These are phyloP conservation scores for Polyplosphaeria fusca DNA, from an alignment of 495 filamentous ascomycete species.

Conservation along the genomic window DNA sequence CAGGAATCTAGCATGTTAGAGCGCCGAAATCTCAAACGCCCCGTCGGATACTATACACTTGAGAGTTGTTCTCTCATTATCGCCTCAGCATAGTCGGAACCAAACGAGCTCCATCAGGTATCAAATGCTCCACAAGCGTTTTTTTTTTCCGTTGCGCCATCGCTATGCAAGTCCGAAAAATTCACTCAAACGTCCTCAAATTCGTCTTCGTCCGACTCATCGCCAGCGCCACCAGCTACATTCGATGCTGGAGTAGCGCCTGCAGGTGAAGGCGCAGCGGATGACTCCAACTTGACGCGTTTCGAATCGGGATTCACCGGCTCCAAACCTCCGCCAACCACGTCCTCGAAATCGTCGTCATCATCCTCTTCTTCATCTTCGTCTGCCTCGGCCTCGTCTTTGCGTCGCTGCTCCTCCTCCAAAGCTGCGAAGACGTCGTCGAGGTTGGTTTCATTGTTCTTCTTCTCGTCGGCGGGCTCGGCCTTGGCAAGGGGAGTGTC, in stretches of 20 bases:
- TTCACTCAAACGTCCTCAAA: constrained; percentile 37
- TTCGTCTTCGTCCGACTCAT: constrained; percentile 35
- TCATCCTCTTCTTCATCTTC: constrained; percentile 43
- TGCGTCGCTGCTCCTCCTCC: constrained; percentile 42
- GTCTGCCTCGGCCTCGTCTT: constrained; percentile 34
- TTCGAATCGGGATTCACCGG: constrained; percentile 23
- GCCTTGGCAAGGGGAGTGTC: constrained; percentile 39
- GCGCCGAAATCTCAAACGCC: too few relatives aligned
- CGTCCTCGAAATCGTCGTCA: constrained; percentile 38
- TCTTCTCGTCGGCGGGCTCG: constrained; percentile 53
- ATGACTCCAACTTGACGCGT: constrained; percentile 30
- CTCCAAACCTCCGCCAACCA: constrained; percentile 27
- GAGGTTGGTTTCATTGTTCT: constrained; percentile 48
- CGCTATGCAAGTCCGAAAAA: constrained; percentile 24
- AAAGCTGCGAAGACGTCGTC: constrained; percentile 54
- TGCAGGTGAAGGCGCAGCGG: constrained; percentile 17
- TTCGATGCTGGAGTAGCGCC: constrained; percentile 9
- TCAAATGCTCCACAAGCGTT: too few relatives aligned
- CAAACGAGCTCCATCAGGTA: too few relatives aligned
- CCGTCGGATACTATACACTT: too few relatives aligned
- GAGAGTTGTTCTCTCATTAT: too few relatives aligned
- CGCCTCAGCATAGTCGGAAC: too few relatives aligned
- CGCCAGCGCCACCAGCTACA: constrained; percentile 9
- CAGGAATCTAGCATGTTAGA: too few relatives aligned
- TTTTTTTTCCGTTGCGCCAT: too few relatives aligned